phyloP scores from a whole-genome alignment of 2,329 filamentous ascomycete genomes.

The Gremmenia infestans region DNA sequence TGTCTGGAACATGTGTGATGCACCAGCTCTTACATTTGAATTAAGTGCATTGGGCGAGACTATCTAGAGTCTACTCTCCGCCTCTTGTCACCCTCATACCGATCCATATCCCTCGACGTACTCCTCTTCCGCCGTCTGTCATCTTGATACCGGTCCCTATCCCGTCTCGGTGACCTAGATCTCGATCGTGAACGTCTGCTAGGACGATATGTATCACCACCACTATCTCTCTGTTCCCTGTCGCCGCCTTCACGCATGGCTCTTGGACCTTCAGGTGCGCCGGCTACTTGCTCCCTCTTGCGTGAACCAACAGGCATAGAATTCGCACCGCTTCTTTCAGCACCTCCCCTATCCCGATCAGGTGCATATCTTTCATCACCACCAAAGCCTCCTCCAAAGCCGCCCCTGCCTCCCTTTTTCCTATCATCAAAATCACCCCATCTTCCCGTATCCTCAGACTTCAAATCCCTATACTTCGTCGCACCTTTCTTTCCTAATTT shows the following conservation, averaged over 20 bases:
- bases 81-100: conserved; percentile 55
- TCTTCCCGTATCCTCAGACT: conserved; percentile 81
- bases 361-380: conserved; percentile 64
- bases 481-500: conserved; percentile 89
- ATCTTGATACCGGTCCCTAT: conserved; percentile 39
- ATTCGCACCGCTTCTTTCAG: conserved; percentile 60
- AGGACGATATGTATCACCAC: conserved; percentile 24
- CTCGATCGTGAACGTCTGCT: conserved; percentile 36
- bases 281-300: conserved; percentile 32
- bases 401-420: conserved; percentile 30
- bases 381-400: conserved; percentile 34
- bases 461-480: conserved; percentile 84
- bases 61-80: conserved; percentile 45
- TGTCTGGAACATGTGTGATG: too few relatives aligned
- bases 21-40: too few relatives aligned
- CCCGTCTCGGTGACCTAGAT: conserved; percentile 49
- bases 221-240: conserved; percentile 32
- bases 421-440: conserved; percentile 67
- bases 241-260: conserved; percentile 27
- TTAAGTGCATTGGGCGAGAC: not conserved
- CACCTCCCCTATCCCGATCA: conserved; percentile 50
- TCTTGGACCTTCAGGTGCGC: conserved; percentile 29
- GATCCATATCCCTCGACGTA: conserved; percentile 47
- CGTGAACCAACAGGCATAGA: conserved; percentile 60
- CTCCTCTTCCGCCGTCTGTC: conserved; percentile 52